Evolutionary conservation across 2,329 filamentous ascomycete genomes (phyloP).

Genomic region (Calycina marina): DNA sequence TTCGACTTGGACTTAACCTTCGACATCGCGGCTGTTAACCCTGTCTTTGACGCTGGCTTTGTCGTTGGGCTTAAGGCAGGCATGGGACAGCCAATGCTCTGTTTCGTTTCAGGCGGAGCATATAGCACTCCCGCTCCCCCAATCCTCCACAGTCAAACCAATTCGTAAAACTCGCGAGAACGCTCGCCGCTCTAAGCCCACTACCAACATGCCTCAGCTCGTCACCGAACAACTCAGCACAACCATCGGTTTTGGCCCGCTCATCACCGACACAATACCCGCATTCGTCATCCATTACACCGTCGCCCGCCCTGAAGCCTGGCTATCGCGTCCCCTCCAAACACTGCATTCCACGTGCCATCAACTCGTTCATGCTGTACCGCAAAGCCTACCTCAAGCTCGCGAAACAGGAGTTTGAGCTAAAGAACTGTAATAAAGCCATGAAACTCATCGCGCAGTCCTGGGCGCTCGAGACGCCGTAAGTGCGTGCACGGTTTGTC

Average conservation of each 20-base stretch:
- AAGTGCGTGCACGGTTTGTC: slow-evolving; percentile 58
- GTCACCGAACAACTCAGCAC: background rate
- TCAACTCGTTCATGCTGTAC: slow-evolving; percentile 96
- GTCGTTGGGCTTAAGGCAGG: too few species aligned
- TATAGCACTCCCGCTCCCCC: too few species aligned
- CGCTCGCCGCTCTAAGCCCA: background rate
- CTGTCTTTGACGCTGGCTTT: too few species aligned
- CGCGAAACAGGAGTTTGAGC: slow-evolving; percentile 60
- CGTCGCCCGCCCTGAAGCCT: too few species aligned
- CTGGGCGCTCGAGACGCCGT: slow-evolving; percentile 62
- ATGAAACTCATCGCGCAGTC: slow-evolving; percentile 70
- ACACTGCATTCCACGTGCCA: slow-evolving; percentile 59
- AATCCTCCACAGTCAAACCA: too few species aligned
- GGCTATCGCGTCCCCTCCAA: too few species aligned
- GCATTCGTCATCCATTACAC: too few species aligned
- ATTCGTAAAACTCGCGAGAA: too few species aligned
- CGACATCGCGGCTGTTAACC: too few species aligned
- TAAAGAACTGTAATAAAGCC: slow-evolving; percentile 83
- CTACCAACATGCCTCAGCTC: background rate
- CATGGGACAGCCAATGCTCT: too few species aligned
- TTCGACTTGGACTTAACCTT: too few species aligned
- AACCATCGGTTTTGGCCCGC: slow-evolving; percentile 59
- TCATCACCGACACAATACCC: slow-evolving; percentile 62
- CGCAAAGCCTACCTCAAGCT: slow-evolving; percentile 76
- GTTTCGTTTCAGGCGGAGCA: too few species aligned